Conservation (phyloP, 768 basidiomycete species). For the Cytidiella melzeri region DNA sequence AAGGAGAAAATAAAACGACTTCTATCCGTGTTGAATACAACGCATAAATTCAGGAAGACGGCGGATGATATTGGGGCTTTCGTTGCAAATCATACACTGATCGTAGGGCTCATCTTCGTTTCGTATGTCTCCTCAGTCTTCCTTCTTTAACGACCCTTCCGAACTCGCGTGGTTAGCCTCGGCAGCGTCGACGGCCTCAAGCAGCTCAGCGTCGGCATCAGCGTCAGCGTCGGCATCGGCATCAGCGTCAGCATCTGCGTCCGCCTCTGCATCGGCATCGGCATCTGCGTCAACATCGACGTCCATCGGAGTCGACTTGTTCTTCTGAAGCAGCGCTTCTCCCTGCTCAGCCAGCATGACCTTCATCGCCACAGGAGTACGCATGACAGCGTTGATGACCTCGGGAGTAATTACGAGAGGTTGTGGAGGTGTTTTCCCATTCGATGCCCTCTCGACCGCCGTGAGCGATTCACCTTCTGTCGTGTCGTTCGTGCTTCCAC, state of each 20-base stretch:
- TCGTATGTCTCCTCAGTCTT: constrained; percentile 7
- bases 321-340: constrained; percentile 1
- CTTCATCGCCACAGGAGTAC: neutral
- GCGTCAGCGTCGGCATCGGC: constrained; percentile 26
- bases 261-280: constrained; percentile 31
- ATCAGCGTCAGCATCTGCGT: constrained; percentile 25
- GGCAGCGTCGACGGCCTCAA: constrained; percentile 35
- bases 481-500: constrained; percentile 19
- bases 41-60: neutral
- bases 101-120: neutral
- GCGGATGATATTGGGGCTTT: neutral
- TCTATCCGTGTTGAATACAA: neutral
- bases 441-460: constrained; percentile 10
- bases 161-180: constrained; percentile 25
- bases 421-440: constrained; percentile 1
- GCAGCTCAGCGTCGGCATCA: constrained; percentile 29
- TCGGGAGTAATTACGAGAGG: constrained; percentile 5
- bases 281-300: constrained; percentile 32
- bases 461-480: constrained; percentile 11
- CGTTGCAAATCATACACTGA: neutral
- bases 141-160: constrained; percentile 25
- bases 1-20: neutral
- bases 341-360: constrained; percentile 4
- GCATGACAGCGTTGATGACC: constrained; percentile 9
- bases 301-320: constrained; percentile 15